Base-by-base conservation (phyloP, 83 land plant genomes). In the Thuja plicata region DNA sequence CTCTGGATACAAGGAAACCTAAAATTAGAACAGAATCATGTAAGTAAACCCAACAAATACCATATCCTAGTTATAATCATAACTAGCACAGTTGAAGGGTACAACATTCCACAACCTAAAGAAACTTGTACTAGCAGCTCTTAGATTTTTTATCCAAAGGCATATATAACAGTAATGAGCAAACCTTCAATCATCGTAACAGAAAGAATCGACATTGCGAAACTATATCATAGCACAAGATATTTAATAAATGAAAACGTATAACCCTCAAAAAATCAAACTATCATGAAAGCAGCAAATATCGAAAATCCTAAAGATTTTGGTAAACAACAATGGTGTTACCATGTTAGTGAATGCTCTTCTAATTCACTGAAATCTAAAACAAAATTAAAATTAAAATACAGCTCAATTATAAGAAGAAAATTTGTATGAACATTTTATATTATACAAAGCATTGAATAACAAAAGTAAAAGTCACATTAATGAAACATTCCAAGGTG, bases 1-100 rank as follows among this genome's bases (percentile, higher is more conserved):
- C 99, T 97, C 99, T 98, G 93, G 21, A 91, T 46, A 77, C 57
- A 55, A 89, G 43, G 89, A 57, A 88, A 74, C 90, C 52, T 87
- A 55, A 77, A 87, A 73, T 73, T 74, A 45, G 74, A 86, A 46
- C 57, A 30, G 34, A 50, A 50, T 83, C 86, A 48, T 48, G 50
- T 83, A n/a, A 80, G 84, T 80, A 80, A 80, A 81, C 11, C 3
- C 43, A 80, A 81, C 45, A 81, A 83, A 50, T 27, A 45, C 46
- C 85, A n/a, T 45, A n/a, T 27, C 85, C 30, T 27, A 83, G 52
- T 83, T 16, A 45, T 46, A 45, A 27, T 10, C 85, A 83, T 45
- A n/a, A 46, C 78, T 74, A 32, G 16, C 55, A n/a, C 9, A 83
- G 17, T 46, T 83, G 11, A 83, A 83, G 50, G 13, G 48, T 83